Conservation (phyloP, 2,329 filamentous ascomycete species). For the Trichothecium sympodiale region DNA sequence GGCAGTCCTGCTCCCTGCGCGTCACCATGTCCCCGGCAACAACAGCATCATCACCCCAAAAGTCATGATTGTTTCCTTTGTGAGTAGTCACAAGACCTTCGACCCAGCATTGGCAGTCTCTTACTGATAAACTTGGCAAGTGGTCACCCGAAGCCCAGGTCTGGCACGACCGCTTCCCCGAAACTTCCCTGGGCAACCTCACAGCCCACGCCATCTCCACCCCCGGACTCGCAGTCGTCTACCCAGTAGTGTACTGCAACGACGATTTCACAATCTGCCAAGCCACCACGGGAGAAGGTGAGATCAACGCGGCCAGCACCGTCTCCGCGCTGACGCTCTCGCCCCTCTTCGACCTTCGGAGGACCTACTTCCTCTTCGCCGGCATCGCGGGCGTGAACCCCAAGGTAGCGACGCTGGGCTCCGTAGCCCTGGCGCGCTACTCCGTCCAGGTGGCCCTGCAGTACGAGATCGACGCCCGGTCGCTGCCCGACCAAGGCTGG, state of each 20-base stretch:
- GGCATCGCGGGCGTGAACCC: conserved; percentile 70
- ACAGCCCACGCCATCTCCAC: conserved; percentile 44
- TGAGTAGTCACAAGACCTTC: no score
- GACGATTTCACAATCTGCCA: conserved; percentile 53
- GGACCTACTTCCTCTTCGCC: conserved; percentile 60
- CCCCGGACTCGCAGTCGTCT: conserved; percentile 54
- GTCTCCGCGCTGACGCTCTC: conserved; percentile 54
- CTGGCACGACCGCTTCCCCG: conserved; percentile 45
- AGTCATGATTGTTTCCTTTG: no score
- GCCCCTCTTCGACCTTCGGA: conserved; percentile 46
- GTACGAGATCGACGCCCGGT: conserved; percentile 62
- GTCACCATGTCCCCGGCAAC: no score
- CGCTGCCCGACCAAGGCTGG: conserved; percentile 54
- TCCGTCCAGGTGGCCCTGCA: conserved; percentile 65
- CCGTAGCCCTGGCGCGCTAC: conserved; percentile 57
- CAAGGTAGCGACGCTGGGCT: conserved; percentile 51
- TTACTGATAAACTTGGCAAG: conserved; percentile 22
- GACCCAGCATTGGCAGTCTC: no score
- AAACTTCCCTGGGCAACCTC: conserved; percentile 39
- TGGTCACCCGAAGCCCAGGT: conserved; percentile 49
- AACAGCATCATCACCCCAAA: no score
- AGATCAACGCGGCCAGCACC: conserved; percentile 65
- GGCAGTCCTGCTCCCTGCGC: no score
- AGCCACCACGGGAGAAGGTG: conserved; percentile 54
- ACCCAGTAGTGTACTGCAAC: conserved; percentile 54